Percentiles rank a stretch among this genome's conserved stretches.
These are phyloP conservation scores for Tephrocybe sp. DNA, from an alignment of 768 basidiomycete species.

Conservation along the genomic window DNA sequence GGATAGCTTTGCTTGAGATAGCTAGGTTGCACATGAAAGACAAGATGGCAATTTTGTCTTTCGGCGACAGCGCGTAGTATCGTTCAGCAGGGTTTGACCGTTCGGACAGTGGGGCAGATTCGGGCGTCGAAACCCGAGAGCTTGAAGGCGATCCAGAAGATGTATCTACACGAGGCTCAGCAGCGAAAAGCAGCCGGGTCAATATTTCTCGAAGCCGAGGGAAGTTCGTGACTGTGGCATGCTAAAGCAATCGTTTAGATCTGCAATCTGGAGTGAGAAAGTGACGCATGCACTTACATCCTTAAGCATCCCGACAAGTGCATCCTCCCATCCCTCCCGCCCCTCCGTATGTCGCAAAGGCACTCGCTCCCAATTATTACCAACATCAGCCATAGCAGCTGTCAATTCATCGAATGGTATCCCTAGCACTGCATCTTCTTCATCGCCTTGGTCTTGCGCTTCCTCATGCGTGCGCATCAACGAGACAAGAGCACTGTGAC, in stretches of 20 bases:
- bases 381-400: conserved; percentile 72
- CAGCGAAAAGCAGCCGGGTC: conserved; percentile 71
- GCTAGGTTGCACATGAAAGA: conserved; percentile 89
- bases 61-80: conserved; percentile 70
- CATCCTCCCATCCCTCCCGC: conserved; percentile 90
- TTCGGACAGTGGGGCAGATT: conserved; percentile 36
- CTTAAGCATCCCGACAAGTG: conserved; percentile 83
- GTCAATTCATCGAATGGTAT: conserved; percentile 63
- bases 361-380: conserved; percentile 86
- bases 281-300: conserved; percentile 60
- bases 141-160: conserved; percentile 42
- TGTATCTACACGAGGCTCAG: conserved; percentile 48
- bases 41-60: conserved; percentile 83
- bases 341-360: conserved; percentile 71
- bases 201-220: conserved; percentile 72
- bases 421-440: conserved; percentile 45
- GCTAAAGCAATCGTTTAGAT: too few relatives aligned
- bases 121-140: conserved; percentile 49
- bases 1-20: conserved; percentile 86
- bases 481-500: conserved; percentile 75
- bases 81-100: conserved; percentile 61
- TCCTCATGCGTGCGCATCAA: conserved; percentile 49
- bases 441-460: conserved; percentile 37
- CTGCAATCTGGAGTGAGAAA: neutral
- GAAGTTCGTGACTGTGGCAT: conserved; percentile 71